Evolutionary conservation across 768 basidiomycete genomes (phyloP).

Genomic region (Boletales sp.): DNA sequence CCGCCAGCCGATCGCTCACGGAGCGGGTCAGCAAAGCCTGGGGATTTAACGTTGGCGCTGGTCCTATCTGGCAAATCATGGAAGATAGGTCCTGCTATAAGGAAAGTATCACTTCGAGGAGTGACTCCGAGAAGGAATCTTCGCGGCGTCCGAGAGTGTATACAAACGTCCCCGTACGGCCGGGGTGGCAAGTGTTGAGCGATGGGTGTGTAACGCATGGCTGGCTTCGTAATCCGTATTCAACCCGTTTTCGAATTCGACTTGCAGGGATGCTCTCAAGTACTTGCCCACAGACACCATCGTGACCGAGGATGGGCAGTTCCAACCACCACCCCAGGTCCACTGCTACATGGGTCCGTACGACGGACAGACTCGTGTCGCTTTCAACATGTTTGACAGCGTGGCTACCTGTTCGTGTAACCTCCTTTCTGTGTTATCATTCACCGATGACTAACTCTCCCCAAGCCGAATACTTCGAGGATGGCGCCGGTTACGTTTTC

Average conservation of each 20-base stretch:
- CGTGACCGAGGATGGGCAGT: slow-evolving; percentile 48
- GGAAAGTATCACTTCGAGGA: slow-evolving; percentile 41
- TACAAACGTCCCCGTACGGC: slow-evolving; percentile 37
- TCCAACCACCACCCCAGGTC: slow-evolving; percentile 51
- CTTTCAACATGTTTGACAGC: slow-evolving; percentile 54
- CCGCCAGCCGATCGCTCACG: slow-evolving; percentile 42
- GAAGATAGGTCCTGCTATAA: slow-evolving; percentile 82
- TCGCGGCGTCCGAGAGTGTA: slow-evolving; percentile 61
- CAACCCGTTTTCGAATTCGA: slow-evolving; percentile 2
- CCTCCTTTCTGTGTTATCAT: slow-evolving; percentile 8
- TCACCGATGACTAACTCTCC: neutral
- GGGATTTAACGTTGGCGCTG: slow-evolving; percentile 71
- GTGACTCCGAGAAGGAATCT: slow-evolving; percentile 40
- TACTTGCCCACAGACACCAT: slow-evolving; percentile 58
- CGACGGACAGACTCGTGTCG: slow-evolving; percentile 45
- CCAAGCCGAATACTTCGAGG: slow-evolving; percentile 59
- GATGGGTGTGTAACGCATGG: slow-evolving; percentile 42
- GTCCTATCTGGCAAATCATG: slow-evolving; percentile 74
- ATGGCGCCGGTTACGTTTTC: slow-evolving; percentile 66
- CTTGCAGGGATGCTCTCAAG: slow-evolving; percentile 47
- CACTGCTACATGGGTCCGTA: slow-evolving; percentile 67
- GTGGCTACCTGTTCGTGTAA: slow-evolving; percentile 58
- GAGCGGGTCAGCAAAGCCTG: slow-evolving; percentile 63
- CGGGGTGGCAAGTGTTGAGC: slow-evolving; percentile 45
- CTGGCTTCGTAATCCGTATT: slow-evolving; percentile 3